Evolutionary conservation across 129 eudicot species (phyloP), one percentile per base, ranked within the genome.

Genomic region (Smallanthus sonchifolius): DNA sequence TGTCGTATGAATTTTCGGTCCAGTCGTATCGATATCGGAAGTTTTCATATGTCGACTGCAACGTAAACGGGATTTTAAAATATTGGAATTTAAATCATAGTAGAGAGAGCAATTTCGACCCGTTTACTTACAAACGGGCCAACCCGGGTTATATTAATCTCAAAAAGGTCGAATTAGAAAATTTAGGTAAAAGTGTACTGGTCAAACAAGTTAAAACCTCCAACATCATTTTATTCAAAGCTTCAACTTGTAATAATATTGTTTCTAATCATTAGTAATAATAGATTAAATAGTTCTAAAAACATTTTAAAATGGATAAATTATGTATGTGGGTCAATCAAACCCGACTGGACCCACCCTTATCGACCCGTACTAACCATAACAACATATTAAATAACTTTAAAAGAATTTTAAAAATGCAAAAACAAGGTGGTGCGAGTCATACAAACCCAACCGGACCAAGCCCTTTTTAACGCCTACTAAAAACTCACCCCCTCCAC

Each of bases 1-100:
- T 89, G 82, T 86, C 78, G 74, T 84, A 86, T 19, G 92, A 89
- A 60, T 86, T 86, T 6, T 75, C 84, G 13, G 84, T 65, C 9
- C 80, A 76, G 73, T 89, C 92, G 51, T 86, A 86, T 28, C 87
- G 86, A 67, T 82, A 82, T 75, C 96, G 79, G 48, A 89, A 89
- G 60, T 89, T 89, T 62, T 89, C 96, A 28, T 89, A 89, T 4
- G 96, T 89, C 4, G 96, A 74, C 96, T 89, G 84, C 83, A 84
- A 56, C 11, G 36, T 39, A 56, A 75, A 68, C 13, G 39, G 17
- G 14, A 14, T 4, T 54, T 34, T 34, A 20, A 44, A 80, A 52
- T 69, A 24, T 47, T 4, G 55, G 11, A 15, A 60, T 56, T n/a
- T n/a, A n/a, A n/a, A n/a, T n/a, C n/a, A n/a, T n/a, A n/a, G n/a